Percentiles rank a stretch among this genome's conserved stretches.
Conservation (phyloP, 768 basidiomycete genomes). For the Udeniomyces megalosporus region DNA sequence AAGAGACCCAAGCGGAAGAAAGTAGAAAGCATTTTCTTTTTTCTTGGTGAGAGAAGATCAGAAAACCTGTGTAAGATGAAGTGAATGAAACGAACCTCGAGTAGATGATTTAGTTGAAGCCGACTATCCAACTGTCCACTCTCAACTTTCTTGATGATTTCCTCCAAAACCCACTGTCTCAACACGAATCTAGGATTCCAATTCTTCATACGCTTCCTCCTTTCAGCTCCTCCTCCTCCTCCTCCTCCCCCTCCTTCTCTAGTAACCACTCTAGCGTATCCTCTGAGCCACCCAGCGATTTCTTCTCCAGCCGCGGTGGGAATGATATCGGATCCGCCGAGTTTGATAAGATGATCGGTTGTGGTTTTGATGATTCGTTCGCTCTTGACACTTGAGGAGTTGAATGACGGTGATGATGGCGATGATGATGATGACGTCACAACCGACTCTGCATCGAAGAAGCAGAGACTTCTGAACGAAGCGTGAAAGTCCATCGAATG, state of each 20-base stretch:
- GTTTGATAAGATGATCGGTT: too few species aligned
- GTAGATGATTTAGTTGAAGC: conserved; percentile 56
- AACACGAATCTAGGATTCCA: conserved; percentile 81
- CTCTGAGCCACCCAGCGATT: too few species aligned
- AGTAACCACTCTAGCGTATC: too few species aligned
- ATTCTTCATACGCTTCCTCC: conserved; percentile 32
- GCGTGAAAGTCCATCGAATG: conserved; percentile 71
- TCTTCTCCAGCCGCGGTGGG: too few species aligned
- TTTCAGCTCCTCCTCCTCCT: conserved; percentile 39
- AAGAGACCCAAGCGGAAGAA: background rate
- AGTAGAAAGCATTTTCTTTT: background rate
- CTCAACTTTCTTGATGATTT: conserved; percentile 65
- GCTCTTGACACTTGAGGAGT: too few species aligned
- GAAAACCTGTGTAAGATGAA: background rate
- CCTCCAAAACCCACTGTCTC: conserved; percentile 90
- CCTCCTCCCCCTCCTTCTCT: conserved; percentile 36
- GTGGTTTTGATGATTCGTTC: too few species aligned
- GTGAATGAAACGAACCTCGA: conserved; percentile 44
- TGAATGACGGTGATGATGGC: too few species aligned
- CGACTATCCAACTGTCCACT: conserved; percentile 35
- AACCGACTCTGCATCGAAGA: conserved; percentile 15
- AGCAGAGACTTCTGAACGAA: conserved; percentile 52
- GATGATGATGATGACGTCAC: too few species aligned
- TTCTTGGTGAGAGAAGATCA: background rate
- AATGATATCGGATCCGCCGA: too few species aligned